These are phyloP conservation scores for Acarospora socialis DNA, from an alignment of 2,329 filamentous ascomycete species.

Conservation along the genomic window DNA sequence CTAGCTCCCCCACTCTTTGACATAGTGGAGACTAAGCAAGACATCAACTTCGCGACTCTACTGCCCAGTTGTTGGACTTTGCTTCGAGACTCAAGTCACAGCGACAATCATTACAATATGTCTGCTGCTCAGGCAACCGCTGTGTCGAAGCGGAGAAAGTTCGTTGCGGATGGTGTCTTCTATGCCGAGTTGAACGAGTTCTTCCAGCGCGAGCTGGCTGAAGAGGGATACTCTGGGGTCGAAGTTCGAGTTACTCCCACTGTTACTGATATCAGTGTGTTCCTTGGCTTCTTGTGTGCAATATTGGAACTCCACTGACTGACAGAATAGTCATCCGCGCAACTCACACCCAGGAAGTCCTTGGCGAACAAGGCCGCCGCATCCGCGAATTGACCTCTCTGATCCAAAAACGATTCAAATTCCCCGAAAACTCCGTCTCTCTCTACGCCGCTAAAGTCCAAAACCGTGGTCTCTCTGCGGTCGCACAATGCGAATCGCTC, in stretches of 20 bases:
- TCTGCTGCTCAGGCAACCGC: slow-evolving; percentile 12
- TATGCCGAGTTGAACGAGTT: slow-evolving; percentile 99
- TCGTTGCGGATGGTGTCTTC: slow-evolving; percentile 98
- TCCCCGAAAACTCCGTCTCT: slow-evolving; percentile 99
- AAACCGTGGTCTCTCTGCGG: slow-evolving; percentile 98
- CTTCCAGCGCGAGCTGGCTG: slow-evolving; percentile 99
- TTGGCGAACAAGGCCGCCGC: slow-evolving; percentile 98
- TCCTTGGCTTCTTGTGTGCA: neutral
- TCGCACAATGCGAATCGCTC: slow-evolving; percentile 99
- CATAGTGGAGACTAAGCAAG: no score
- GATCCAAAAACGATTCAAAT: slow-evolving; percentile 99
- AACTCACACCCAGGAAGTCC: slow-evolving; percentile 99
- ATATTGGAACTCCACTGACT: neutral
- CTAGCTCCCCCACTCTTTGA: no score
- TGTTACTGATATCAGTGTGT: slow-evolving; percentile 90
- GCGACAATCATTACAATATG: no score
- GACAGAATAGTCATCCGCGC: slow-evolving; percentile 67
- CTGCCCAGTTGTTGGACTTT: no score
- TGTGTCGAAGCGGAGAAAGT: slow-evolving; percentile 47
- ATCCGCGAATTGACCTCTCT: slow-evolving; percentile 99
- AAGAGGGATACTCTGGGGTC: slow-evolving; percentile 99
- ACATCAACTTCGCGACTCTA: no score
- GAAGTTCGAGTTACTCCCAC: slow-evolving; percentile 99
- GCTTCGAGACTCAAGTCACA: no score
- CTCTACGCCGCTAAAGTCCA: slow-evolving; percentile 99